Evolutionary conservation across 1,139 yeast genomes (phyloP).

Genomic region (Suhomyces choctaworum): DNA sequence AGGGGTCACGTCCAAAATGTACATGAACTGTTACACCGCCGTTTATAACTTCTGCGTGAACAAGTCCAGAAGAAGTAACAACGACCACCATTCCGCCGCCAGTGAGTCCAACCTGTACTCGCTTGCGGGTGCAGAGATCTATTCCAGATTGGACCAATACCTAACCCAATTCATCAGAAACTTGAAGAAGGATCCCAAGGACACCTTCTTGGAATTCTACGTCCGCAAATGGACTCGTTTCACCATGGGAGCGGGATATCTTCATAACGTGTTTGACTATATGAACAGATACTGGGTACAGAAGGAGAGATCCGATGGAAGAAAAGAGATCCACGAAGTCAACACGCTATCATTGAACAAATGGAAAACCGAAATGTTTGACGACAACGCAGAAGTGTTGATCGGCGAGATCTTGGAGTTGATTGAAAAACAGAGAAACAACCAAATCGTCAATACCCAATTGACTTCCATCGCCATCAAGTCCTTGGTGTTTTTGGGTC

Average conservation of each 20-base stretch:
- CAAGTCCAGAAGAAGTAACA: conserved; percentile 53
- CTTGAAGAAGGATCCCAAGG: conserved; percentile 53
- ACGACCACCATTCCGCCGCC: conserved; percentile 21
- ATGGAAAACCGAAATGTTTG: conserved; percentile 86
- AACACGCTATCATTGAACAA: conserved; percentile 82
- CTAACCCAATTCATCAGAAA: conserved; percentile 60
- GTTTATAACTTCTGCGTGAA: conserved; percentile 93
- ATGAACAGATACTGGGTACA: conserved; percentile 98
- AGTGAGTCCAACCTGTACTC: conserved; percentile 37
- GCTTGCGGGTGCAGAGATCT: conserved; percentile 86
- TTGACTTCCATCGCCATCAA: conserved; percentile 74
- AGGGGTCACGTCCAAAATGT: conserved; percentile 70
- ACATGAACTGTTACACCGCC: conserved; percentile 76
- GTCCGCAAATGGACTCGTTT: conserved; percentile 87
- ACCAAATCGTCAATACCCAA: conserved; percentile 69
- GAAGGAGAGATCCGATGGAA: conserved; percentile 95
- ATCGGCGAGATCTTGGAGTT: conserved; percentile 73
- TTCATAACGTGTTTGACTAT: conserved; percentile 93
- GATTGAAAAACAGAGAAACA: conserved; percentile 77
- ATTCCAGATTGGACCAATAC: conserved; percentile 67
- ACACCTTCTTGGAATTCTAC: conserved; percentile 78
- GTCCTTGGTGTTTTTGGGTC: conserved; percentile 77
- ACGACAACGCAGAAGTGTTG: conserved; percentile 57
- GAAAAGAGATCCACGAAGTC: conserved; percentile 86
- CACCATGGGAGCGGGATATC: conserved; percentile 86